Conservation (phyloP, 2,329 filamentous ascomycete species). For the Fusarium zealandicum region DNA sequence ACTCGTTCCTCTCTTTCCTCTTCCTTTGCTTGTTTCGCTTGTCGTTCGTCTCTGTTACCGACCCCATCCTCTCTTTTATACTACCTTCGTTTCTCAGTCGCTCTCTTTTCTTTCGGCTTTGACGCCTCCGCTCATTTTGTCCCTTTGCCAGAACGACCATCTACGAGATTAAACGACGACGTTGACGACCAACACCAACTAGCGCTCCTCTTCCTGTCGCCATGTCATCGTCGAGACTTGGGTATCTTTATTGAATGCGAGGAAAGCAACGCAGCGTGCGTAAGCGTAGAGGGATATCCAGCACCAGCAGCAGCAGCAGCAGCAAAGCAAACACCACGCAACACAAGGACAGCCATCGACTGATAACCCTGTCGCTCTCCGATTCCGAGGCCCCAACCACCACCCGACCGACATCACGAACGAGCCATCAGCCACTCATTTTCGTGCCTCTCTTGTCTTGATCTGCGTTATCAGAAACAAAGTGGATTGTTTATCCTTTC, state of each 20-base stretch:
- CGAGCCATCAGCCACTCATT: conserved; percentile 24
- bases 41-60: conserved; percentile 12
- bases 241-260: conserved; percentile 26
- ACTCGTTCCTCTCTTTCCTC: conserved; percentile 22
- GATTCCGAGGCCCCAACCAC: conserved; percentile 13
- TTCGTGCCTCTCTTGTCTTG: conserved; percentile 13
- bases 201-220: conserved; percentile 33
- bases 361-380: conserved; percentile 29
- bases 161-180: conserved; percentile 26
- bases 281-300: conserved; percentile 5
- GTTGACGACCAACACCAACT: conserved; percentile 34
- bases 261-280: conserved; percentile 1
- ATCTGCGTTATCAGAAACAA: not conserved
- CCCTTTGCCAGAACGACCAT: conserved; percentile 26
- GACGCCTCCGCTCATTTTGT: conserved; percentile 22
- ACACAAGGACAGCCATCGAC: conserved; percentile 21
- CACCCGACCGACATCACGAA: conserved; percentile 15
- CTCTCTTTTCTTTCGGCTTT: conserved; percentile 21
- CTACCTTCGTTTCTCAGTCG: conserved; percentile 10
- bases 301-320: conserved; percentile 12
- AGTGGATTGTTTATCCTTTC: conserved; percentile 1
- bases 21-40: conserved; percentile 25
- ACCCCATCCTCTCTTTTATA: conserved; percentile 28
- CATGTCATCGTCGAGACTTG: conserved; percentile 41
- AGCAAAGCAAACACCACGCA: conserved; percentile 28